Evolutionary conservation across 192 early-diverging fungal species (phyloP), one percentile per base, ranked within the genome.

Genomic region (Podila epigama): DNA sequence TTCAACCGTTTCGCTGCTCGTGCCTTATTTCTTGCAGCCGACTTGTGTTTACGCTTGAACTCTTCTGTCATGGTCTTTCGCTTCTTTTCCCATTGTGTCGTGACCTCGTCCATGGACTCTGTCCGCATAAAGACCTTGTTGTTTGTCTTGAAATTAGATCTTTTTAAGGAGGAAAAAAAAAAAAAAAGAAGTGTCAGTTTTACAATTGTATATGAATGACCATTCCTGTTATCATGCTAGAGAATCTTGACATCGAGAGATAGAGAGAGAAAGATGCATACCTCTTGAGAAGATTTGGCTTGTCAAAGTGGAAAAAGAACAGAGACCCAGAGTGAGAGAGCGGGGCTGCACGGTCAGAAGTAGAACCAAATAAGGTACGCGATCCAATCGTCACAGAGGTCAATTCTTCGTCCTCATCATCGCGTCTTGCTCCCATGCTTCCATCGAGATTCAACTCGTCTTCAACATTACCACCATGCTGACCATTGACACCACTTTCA

Each of bases 1-100:
- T 77, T 77, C 55, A 68, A 60, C 4, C 73, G 52, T 41, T 77
- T 77, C 4, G 73, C 50, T 0, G 73, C 73, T 13, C 73, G 60
- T 50, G 73, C 73, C 25, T 77, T 77, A 40, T 82, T 82, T 13
- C 75, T 51, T 18, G 81, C 60, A 5, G 81, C 81, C 11, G 85
- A 86, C 61, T 86, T 87, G 63, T 90, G 87, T 64, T 90, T 90
- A 44, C 85, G 71, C 68, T 90, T 90, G 70, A 87, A 90, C 28
- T 89, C 89, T 48, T 84, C 79, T 0, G 89, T 90, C 67, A 90
- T 66, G 28, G 89, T 81, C 50, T 83, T 71, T 6, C 83, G 70
- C 18, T 65, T 77, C 42, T 83, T 79, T 61, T 90, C 83, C 87
- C 87, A 90, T 25, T 83, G 48, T 6, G 75, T 56, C 20, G 79